These are phyloP conservation scores for Miscanthus sacchariflorus DNA, from an alignment of 202 grass and related monocot species.

Conservation along the genomic window DNA sequence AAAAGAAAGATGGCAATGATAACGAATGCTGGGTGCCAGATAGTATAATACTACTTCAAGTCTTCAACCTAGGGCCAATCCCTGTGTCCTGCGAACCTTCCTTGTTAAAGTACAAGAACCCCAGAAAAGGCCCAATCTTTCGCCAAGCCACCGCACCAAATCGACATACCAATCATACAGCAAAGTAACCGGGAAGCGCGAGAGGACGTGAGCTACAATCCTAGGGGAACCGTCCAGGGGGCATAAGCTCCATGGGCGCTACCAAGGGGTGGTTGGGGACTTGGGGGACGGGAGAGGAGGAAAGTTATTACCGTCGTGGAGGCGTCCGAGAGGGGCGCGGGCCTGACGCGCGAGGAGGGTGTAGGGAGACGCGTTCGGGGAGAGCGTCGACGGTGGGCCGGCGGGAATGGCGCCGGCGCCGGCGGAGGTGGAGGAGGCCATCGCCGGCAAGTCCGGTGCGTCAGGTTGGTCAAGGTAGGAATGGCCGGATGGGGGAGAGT, in stretches of 20 bases:
- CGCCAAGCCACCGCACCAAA: conserved; percentile 11
- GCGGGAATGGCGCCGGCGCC: conserved; percentile 18
- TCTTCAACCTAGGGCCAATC: conserved; percentile 2
- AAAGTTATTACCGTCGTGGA: conserved; percentile 43
- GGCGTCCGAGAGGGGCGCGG: conserved; percentile 24
- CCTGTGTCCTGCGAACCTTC: neutral
- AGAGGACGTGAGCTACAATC: neutral
- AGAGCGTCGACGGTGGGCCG: conserved; percentile 45
- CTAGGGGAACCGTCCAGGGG: neutral
- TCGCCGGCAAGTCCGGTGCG: conserved; percentile 43
- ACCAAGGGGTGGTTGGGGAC: neutral
- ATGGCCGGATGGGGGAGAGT: neutral
- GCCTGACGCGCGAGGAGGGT: conserved; percentile 4
- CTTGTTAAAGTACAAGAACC: conserved; percentile 5
- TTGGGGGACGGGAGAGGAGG: conserved; percentile 14
- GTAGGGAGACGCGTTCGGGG: conserved; percentile 66
- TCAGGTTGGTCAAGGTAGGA: neutral
- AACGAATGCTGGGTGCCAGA: neutral
- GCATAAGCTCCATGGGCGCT: neutral
- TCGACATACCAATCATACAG: neutral
- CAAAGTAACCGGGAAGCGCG: neutral
- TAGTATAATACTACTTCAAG: neutral
- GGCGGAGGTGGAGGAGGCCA: conserved; percentile 27
- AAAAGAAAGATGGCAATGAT: neutral
- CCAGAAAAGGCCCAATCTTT: conserved; percentile 20